Conservation (phyloP, 2,329 filamentous ascomycete species). For the Cladosporium sp. region DNA sequence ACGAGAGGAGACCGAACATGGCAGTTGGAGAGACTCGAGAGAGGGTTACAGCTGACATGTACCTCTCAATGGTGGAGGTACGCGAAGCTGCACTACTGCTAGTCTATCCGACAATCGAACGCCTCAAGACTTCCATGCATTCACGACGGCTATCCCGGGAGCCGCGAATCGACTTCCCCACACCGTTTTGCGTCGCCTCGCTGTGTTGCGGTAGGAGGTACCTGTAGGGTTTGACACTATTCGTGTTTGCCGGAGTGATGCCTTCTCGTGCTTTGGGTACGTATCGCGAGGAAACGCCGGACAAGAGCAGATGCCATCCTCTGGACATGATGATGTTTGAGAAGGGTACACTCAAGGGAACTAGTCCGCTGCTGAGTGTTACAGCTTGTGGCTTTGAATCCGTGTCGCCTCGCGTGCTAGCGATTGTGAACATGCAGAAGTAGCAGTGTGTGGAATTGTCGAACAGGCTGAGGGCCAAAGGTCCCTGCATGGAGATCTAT, state of each 20-base stretch:
- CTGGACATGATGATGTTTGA: background rate
- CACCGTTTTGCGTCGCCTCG: background rate
- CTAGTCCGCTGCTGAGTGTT: background rate
- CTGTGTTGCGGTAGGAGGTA: background rate
- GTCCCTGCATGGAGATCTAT: conserved; percentile 5
- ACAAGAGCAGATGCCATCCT: background rate
- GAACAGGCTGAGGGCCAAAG: background rate
- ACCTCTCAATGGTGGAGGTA: background rate
- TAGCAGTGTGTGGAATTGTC: background rate
- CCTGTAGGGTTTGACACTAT: background rate
- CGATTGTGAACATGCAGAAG: background rate
- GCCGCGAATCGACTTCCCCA: background rate
- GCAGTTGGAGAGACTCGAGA: background rate
- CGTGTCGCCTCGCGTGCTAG: background rate
- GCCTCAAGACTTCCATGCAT: background rate
- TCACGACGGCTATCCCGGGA: background rate
- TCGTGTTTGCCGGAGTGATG: conserved; percentile 1
- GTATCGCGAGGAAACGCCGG: background rate
- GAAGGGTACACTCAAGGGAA: background rate
- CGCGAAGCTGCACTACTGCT: background rate
- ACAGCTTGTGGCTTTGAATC: background rate
- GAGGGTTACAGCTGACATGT: background rate
- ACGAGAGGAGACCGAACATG: background rate
- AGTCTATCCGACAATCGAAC: background rate
- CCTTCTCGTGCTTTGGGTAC: background rate